Evolutionary conservation across 164 flowering plant species (phyloP).

Genomic region (Annona squamosa): DNA sequence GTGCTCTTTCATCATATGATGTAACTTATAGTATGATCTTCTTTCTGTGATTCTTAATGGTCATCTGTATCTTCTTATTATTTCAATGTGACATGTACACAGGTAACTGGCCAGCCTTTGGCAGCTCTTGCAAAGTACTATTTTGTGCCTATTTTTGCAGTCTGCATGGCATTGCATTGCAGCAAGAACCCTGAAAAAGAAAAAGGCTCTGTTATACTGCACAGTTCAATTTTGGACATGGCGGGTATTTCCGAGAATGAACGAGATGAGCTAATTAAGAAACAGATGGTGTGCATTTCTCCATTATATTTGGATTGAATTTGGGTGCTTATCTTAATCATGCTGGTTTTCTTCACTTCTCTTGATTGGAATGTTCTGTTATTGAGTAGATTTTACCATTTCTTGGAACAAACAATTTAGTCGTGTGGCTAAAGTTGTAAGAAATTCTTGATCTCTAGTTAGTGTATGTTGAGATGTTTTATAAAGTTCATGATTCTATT

Average conservation of each 20-base stretch:
- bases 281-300: conserved; percentile 56
- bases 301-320: background rate
- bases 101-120: conserved; percentile 61
- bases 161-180: conserved; percentile 78
- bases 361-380: too few species aligned
- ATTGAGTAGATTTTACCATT: background rate
- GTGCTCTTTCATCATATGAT: background rate
- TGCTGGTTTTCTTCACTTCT: background rate
- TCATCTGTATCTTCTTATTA: conserved; percentile 4
- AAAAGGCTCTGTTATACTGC: conserved; percentile 56
- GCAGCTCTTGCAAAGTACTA: conserved; percentile 47
- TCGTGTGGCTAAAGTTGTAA: background rate
- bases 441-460: background rate
- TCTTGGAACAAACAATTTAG: background rate
- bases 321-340: background rate
- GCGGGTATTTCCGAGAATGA: conserved; percentile 75
- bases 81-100: conserved; percentile 13
- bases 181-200: conserved; percentile 51
- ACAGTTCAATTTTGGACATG: conserved; percentile 54
- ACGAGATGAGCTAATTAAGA: conserved; percentile 77
- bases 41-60: background rate
- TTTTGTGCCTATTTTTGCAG: conserved; percentile 79
- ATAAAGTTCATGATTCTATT: too few species aligned
- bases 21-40: background rate
- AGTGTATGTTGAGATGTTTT: background rate